Evolutionary conservation across 805 yeast species (phyloP).

Genomic region (Martiniozyma abietophila): DNA sequence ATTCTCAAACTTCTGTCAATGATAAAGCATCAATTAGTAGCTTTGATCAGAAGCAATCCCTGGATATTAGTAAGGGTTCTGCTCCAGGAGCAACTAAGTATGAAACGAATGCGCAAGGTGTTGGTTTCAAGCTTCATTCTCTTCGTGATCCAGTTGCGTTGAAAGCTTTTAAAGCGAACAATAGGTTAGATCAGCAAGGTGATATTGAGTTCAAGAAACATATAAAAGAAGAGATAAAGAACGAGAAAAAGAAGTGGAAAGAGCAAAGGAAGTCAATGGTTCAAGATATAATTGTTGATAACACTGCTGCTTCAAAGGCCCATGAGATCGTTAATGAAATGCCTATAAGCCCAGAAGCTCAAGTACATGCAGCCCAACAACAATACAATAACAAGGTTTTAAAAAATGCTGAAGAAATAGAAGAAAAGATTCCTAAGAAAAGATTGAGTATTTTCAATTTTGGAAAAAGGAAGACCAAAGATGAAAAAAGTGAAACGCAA

Average conservation of each 20-base stretch:
- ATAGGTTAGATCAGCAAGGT: conserved; percentile 6
- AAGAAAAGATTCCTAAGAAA: too few species aligned
- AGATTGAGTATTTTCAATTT: too few species aligned
- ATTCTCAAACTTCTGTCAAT: conserved; percentile 9
- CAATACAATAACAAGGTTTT: too few species aligned
- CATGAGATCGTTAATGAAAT: background rate
- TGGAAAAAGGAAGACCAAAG: too few species aligned
- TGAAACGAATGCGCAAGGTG: conserved; percentile 22
- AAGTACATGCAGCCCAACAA: too few species aligned
- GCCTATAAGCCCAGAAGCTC: too few species aligned
- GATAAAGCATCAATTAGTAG: background rate
- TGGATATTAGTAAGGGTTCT: background rate
- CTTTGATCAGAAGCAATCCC: too few species aligned
- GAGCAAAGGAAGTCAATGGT: conserved; percentile 17
- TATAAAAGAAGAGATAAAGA: conserved; percentile 18
- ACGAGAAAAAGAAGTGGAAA: conserved; percentile 16
- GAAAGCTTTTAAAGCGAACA: conserved; percentile 9
- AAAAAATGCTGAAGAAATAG: too few species aligned
- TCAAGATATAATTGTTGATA: background rate
- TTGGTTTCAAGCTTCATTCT: conserved; percentile 24
- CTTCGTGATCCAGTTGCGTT: conserved; percentile 18
- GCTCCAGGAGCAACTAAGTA: conserved; percentile 11
- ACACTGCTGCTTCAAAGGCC: background rate
- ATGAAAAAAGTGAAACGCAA: too few species aligned
- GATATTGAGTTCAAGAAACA: conserved; percentile 13